phyloP scores from a whole-genome alignment of 2,329 filamentous ascomycete species.

The Stagonosporopsis chrysanthemi region DNA sequence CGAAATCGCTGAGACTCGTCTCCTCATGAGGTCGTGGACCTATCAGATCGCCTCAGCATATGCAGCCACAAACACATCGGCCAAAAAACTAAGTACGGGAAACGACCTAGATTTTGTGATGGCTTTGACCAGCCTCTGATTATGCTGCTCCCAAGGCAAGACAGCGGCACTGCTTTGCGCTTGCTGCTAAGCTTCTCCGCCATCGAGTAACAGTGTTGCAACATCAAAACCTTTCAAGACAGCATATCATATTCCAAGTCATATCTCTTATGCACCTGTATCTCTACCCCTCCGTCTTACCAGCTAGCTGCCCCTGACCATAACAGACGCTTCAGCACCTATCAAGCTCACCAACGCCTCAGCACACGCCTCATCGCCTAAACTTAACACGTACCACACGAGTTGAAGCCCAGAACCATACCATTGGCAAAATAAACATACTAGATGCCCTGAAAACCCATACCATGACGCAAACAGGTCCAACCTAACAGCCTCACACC shows the following conservation, averaged over 20 bases:
- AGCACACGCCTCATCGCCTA: too few species aligned
- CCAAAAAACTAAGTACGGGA: not conserved
- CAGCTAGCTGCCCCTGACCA: too few species aligned
- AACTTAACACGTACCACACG: too few species aligned
- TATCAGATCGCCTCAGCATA: not conserved
- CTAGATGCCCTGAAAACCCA: not conserved
- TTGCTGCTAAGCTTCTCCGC: too few species aligned
- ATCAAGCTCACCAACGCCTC: too few species aligned
- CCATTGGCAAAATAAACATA: not conserved
- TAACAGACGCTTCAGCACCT: too few species aligned
- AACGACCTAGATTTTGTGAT: not conserved
- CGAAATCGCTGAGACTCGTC: not conserved
- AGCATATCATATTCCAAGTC: not conserved
- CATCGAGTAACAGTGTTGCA: too few species aligned
- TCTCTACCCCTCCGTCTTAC: not conserved
- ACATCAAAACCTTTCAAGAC: too few species aligned
- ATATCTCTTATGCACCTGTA: not conserved
- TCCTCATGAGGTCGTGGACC: not conserved
- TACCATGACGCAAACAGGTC: not conserved
- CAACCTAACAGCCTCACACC: not conserved
- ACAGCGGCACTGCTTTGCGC: not conserved
- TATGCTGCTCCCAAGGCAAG: not conserved
- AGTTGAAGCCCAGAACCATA: not conserved
- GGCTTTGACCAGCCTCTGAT: not conserved
- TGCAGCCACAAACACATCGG: not conserved